phyloP scores from a whole-genome alignment of 768 basidiomycete species.

The Boletus reticulatus region DNA sequence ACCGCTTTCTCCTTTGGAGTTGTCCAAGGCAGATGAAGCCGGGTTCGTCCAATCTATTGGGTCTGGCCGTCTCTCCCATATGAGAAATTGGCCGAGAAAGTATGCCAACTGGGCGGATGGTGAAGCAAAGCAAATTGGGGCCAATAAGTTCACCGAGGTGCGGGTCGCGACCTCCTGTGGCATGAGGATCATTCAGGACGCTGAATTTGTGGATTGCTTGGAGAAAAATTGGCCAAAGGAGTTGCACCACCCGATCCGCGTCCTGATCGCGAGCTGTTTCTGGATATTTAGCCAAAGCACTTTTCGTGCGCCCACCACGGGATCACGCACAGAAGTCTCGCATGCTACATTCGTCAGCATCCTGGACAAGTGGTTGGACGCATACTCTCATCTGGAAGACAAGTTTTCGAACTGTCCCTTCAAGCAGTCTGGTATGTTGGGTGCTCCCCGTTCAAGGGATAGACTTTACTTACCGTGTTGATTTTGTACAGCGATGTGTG shows the following conservation, averaged over 20 bases:
- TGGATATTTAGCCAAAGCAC: background rate
- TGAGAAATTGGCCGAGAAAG: background rate
- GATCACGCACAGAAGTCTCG: background rate
- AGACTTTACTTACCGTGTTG: too few relatives aligned
- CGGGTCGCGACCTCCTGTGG: background rate
- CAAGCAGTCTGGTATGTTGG: too few relatives aligned
- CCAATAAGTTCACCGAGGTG: background rate
- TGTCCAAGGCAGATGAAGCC: background rate
- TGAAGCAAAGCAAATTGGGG: accelerated
- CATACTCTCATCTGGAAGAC: background rate
- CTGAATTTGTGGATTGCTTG: background rate
- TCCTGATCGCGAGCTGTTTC: background rate
- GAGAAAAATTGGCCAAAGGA: background rate
- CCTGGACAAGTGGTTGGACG: background rate
- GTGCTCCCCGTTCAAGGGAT: too few relatives aligned
- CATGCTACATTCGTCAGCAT: background rate
- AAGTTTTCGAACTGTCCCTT: background rate
- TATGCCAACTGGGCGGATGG: background rate
- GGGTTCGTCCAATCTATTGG: background rate
- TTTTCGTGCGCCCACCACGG: background rate
- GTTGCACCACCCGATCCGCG: background rate
- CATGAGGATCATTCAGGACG: background rate
- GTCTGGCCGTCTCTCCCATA: background rate
- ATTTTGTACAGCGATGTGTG: too few relatives aligned
- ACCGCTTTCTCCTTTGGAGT: background rate